These are phyloP conservation scores for Dendrobium officinale DNA, from an alignment of 106 monocot species.

Conservation along the genomic window DNA sequence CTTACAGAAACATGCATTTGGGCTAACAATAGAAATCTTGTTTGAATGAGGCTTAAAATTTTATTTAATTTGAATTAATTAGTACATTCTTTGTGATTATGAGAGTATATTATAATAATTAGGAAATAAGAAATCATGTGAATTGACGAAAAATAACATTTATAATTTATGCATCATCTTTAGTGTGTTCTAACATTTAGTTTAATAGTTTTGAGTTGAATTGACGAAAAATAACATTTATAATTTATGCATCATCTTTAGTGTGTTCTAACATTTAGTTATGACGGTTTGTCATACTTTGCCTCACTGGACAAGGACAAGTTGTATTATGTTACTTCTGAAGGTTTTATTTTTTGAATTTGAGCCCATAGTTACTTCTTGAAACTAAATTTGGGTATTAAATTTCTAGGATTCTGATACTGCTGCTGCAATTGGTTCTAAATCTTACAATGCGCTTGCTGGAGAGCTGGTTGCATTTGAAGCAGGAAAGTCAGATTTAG, in stretches of 20 bases:
- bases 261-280: not conserved
- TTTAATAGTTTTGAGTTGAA: not conserved
- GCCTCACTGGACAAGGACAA: not conserved
- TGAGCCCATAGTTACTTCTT: not conserved
- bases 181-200: too few species aligned
- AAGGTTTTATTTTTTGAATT: not conserved
- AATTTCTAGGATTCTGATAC: conserved; percentile 69
- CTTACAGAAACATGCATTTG: not conserved
- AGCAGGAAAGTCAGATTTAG: conserved; percentile 19
- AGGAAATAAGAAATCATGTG: too few species aligned
- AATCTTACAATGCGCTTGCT: conserved; percentile 91
- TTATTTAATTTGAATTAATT: not conserved
- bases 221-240: not conserved
- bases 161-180: too few species aligned
- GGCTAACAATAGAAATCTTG: not conserved
- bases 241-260: not conserved
- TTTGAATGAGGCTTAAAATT: not conserved
- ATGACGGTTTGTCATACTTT: not conserved
- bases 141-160: too few species aligned
- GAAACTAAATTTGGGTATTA: not conserved
- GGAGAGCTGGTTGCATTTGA: conserved; percentile 72
- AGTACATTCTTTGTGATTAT: not conserved
- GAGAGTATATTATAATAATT: not conserved
- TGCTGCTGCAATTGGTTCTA: conserved; percentile 62
- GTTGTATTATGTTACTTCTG: not conserved